Evolutionary conservation across 805 yeast genomes (phyloP).

Genomic region (Kazachstania taianensis): DNA sequence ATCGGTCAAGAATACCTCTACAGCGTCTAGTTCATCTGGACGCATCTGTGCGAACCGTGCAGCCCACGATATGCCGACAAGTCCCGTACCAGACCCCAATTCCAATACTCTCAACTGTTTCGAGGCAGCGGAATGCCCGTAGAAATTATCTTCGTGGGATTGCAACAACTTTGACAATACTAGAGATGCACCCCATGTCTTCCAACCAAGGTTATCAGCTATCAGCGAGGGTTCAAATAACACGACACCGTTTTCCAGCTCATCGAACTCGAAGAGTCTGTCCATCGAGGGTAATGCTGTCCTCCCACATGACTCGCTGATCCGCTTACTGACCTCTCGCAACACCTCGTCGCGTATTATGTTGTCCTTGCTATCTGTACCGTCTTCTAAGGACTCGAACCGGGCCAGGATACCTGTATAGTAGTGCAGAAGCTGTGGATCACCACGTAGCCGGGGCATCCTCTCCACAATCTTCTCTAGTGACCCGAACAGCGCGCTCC

Average conservation of each 20-base stretch:
- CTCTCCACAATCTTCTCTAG: constrained; percentile 24
- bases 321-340: constrained; percentile 48
- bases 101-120: constrained; percentile 40
- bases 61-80: constrained; percentile 65
- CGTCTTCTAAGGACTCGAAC: constrained; percentile 1
- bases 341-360: constrained; percentile 28
- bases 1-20: constrained; percentile 55
- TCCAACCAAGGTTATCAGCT: constrained; percentile 76
- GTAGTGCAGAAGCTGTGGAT: too few species aligned
- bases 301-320: constrained; percentile 77
- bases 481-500: constrained; percentile 19
- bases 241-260: constrained; percentile 22
- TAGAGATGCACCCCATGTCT: constrained; percentile 93
- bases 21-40: constrained; percentile 30
- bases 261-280: constrained; percentile 45
- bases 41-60: constrained; percentile 19
- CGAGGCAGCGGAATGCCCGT: not conserved
- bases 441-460: too few species aligned
- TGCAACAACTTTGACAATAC: constrained; percentile 50
- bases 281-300: constrained; percentile 67
- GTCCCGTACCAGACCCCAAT: constrained; percentile 93
- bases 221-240: constrained; percentile 80
- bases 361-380: not conserved
- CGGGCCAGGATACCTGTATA: too few species aligned
- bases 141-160: constrained; percentile 7